Percentiles rank a stretch among this genome's conserved stretches.
These are phyloP conservation scores for Fusarium algeriense DNA, from an alignment of 2,329 filamentous ascomycete genomes.

Conservation along the genomic window DNA sequence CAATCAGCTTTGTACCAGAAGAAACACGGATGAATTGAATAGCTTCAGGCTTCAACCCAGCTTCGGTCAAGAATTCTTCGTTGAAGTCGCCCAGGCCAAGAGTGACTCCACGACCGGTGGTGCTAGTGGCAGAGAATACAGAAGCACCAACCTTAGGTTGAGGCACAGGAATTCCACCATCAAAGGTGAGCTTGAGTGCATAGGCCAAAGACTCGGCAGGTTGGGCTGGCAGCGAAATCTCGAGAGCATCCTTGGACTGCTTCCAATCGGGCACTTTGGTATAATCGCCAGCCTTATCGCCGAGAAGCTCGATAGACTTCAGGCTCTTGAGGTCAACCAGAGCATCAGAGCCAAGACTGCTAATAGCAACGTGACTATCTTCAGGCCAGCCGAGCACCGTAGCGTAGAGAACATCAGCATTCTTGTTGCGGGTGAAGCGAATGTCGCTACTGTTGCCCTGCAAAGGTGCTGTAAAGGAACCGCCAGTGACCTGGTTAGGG, in stretches of 20 bases:
- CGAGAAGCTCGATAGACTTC: slow-evolving; percentile 2
- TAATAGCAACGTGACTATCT: not conserved
- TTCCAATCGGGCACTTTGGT: not conserved
- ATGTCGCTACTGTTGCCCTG: slow-evolving; percentile 22
- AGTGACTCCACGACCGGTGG: not conserved
- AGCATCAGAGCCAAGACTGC: not conserved
- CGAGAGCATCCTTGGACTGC: slow-evolving; percentile 6
- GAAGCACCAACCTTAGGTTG: not conserved
- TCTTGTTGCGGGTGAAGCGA: slow-evolving; percentile 16
- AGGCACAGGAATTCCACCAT: not conserved
- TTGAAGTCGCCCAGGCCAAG: slow-evolving; percentile 10
- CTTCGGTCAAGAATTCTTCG: slow-evolving; percentile 4
- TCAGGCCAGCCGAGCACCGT: slow-evolving; percentile 17
- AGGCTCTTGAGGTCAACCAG: not conserved
- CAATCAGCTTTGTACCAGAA: not conserved
- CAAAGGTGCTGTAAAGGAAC: slow-evolving; percentile 7
- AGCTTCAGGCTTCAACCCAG: not conserved
- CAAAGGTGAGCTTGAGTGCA: slow-evolving; percentile 6
- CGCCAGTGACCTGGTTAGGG: slow-evolving; percentile 8
- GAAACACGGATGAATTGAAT: slow-evolving; percentile 10
- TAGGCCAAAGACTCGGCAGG: slow-evolving; percentile 8
- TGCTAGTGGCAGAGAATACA: not conserved
- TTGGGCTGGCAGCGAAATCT: not conserved
- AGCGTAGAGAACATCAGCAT: not conserved
- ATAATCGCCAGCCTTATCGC: slow-evolving; percentile 5